Percentiles rank a stretch among this genome's conserved stretches.
phyloP scores from a whole-genome alignment of 345 rosid genomes.

The Isatis tinctoria region DNA sequence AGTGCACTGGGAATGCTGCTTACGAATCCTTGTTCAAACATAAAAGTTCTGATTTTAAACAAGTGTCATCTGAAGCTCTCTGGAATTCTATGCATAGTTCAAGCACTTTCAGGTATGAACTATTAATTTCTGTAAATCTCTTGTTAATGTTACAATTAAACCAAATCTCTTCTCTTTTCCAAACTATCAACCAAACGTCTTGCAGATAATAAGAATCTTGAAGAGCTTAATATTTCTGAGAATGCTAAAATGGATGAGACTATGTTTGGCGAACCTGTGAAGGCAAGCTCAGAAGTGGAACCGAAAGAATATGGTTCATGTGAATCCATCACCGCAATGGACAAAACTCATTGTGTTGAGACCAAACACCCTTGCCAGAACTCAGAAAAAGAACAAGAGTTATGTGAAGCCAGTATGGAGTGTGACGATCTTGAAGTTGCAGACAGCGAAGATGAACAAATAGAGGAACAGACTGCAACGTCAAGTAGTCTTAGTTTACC shows the following conservation, averaged over 20 bases:
- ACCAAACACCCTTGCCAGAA: constrained; percentile 14
- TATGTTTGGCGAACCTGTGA: constrained; percentile 1
- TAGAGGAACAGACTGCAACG: constrained; percentile 38
- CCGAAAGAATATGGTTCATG: constrained; percentile 22
- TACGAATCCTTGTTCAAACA: constrained; percentile 50
- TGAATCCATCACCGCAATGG: constrained; percentile 1
- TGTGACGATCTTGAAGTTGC: constrained; percentile 65
- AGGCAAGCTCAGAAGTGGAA: constrained; percentile 22
- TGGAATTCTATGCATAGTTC: constrained; percentile 60
- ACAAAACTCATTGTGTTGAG: constrained; percentile 21
- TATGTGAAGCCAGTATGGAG: constrained; percentile 38
- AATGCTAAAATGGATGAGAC: constrained; percentile 40
- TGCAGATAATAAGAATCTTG: constrained; percentile 61
- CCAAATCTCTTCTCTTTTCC: background rate
- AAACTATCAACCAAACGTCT: background rate
- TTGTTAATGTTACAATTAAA: background rate
- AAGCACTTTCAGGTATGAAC: constrained; percentile 65
- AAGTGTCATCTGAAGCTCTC: constrained; percentile 73
- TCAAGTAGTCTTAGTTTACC: constrained; percentile 41
- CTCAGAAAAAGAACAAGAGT: constrained; percentile 16
- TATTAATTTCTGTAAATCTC: background rate
- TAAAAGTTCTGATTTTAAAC: constrained; percentile 57
- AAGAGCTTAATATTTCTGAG: constrained; percentile 73
- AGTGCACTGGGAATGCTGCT: constrained; percentile 58
- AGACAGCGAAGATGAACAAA: constrained; percentile 74